Conservation (phyloP, 163 green algal species). For the Prototheca cutis region DNA sequence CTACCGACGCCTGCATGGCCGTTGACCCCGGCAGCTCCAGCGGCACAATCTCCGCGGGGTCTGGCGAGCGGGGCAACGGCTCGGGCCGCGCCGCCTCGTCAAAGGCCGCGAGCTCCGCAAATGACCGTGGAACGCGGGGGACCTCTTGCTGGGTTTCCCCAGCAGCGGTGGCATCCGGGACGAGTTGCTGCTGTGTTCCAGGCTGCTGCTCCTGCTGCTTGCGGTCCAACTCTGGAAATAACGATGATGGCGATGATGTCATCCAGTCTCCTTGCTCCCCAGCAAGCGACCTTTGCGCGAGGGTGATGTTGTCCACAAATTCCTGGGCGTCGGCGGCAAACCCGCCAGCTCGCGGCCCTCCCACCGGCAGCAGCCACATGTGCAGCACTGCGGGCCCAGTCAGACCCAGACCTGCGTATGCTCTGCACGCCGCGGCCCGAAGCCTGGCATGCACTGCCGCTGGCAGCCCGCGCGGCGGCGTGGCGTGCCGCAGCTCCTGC, state of each 20-base stretch:
- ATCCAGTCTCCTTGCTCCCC: too few relatives aligned
- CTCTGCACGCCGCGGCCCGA: slow-evolving; percentile 3
- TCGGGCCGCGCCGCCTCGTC: background rate
- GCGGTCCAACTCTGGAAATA: too few relatives aligned
- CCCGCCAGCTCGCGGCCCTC: background rate
- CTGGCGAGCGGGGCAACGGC: background rate
- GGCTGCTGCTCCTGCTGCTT: too few relatives aligned
- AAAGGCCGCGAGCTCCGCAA: slow-evolving; percentile 17
- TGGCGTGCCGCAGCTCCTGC: slow-evolving; percentile 18
- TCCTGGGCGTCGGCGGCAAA: background rate
- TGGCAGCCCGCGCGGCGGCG: slow-evolving; percentile 8
- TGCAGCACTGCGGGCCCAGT: slow-evolving; percentile 20
- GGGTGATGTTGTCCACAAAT: too few relatives aligned
- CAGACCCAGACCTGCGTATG: slow-evolving; percentile 19
- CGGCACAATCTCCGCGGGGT: background rate
- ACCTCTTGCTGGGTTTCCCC: too few relatives aligned
- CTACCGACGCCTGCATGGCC: slow-evolving; percentile 1
- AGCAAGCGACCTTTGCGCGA: too few relatives aligned
- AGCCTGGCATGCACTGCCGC: background rate
- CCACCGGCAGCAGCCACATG: slow-evolving; percentile 11
- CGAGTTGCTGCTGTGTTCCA: too few relatives aligned
- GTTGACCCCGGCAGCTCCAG: background rate
- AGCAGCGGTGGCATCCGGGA: too few relatives aligned
- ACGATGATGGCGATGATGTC: too few relatives aligned
- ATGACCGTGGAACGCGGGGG: background rate